Evolutionary conservation across 768 basidiomycete genomes (phyloP).

Genomic region (Tricholoma terreum): DNA sequence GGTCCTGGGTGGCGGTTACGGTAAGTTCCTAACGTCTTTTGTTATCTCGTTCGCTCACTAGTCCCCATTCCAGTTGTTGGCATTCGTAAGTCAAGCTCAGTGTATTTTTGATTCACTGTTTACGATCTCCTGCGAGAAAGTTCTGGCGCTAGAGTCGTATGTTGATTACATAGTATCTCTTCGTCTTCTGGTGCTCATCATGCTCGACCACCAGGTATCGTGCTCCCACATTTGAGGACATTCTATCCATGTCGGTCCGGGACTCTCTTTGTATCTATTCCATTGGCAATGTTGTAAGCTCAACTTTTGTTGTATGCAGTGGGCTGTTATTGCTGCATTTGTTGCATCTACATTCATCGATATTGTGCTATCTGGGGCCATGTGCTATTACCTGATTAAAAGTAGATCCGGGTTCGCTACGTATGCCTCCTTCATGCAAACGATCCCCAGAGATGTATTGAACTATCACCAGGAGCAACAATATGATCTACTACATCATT

Average conservation of each 20-base stretch:
- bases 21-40: conserved; percentile 5
- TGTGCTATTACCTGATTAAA: conserved; percentile 23
- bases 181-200: neutral
- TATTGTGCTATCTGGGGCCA: conserved; percentile 20
- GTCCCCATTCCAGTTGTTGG: conserved; percentile 13
- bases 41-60: neutral
- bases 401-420: conserved; percentile 18
- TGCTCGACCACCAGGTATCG: conserved; percentile 7
- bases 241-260: conserved; percentile 14
- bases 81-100: conserved; percentile 9
- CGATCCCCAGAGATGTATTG: neutral
- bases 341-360: conserved; percentile 20
- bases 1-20: conserved; percentile 17
- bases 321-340: conserved; percentile 24
- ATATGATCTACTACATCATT: conserved; percentile 14
- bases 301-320: conserved; percentile 11
- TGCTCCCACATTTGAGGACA: conserved; percentile 10
- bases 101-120: neutral
- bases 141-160: conserved; percentile 20
- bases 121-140: conserved; percentile 2
- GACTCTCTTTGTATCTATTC: neutral
- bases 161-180: neutral
- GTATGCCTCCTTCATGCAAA: conserved; percentile 6
- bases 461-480: conserved; percentile 13
- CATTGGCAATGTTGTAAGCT: neutral